These are phyloP conservation scores for Ulmus americana DNA, from an alignment of 331 rosid species.

Conservation along the genomic window DNA sequence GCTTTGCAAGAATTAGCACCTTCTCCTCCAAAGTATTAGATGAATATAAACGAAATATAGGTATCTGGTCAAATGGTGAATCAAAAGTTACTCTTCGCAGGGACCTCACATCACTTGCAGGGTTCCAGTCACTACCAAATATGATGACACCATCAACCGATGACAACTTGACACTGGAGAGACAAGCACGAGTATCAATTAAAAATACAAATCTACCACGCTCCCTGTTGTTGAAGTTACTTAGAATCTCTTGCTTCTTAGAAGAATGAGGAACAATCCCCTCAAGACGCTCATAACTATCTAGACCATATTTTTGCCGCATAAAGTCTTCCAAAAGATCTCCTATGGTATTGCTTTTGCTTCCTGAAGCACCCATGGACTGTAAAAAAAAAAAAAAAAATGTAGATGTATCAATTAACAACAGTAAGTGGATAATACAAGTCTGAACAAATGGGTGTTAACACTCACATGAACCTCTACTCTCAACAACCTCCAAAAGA, in stretches of 20 bases:
- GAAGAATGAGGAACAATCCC: constrained; percentile 23
- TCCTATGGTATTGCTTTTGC: constrained; percentile 37
- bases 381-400: constrained; percentile 32
- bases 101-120: constrained; percentile 64
- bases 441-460: no score
- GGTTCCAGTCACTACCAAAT: constrained; percentile 85
- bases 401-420: neutral
- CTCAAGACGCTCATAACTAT: constrained; percentile 74
- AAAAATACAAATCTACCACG: constrained; percentile 64
- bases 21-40: constrained; percentile 79
- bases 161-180: constrained; percentile 55
- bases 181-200: constrained; percentile 73
- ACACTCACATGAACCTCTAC: no score
- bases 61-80: constrained; percentile 49
- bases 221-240: constrained; percentile 60
- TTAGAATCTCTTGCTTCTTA: constrained; percentile 55
- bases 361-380: constrained; percentile 60
- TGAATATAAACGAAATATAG: constrained; percentile 77
- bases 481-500: no score
- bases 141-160: constrained; percentile 64
- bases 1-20: constrained; percentile 61
- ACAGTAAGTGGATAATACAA: no score
- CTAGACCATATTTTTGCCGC: constrained; percentile 56
- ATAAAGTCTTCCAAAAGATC: constrained; percentile 77
- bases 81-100: constrained; percentile 74